A percentile compares a stretch with the other conserved stretches of the same genome.
These are phyloP conservation scores for Nemania sp. DNA, from an alignment of 2,329 filamentous ascomycete species.

Conservation along the genomic window DNA sequence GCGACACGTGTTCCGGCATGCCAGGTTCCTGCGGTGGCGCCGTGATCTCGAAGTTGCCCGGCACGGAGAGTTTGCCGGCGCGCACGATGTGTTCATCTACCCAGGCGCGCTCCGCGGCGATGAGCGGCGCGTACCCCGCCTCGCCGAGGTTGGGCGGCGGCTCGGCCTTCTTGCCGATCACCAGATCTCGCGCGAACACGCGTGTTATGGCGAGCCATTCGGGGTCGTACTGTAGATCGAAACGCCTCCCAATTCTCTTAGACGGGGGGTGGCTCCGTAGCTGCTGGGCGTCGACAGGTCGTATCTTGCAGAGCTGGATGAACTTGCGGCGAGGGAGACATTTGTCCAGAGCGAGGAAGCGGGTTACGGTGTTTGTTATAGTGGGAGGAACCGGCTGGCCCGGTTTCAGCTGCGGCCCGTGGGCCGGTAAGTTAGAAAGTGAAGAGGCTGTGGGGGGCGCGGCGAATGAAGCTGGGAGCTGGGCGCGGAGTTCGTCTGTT, in stretches of 20 bases:
- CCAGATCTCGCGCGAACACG: constrained; percentile 69
- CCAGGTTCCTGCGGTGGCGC: constrained; percentile 69
- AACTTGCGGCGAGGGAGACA: constrained; percentile 80
- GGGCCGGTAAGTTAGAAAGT: no score
- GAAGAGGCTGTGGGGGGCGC: constrained; percentile 42
- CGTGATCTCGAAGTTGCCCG: constrained; percentile 75
- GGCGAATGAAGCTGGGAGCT: constrained; percentile 76
- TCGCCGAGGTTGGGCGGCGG: constrained; percentile 68
- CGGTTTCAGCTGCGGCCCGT: constrained; percentile 45
- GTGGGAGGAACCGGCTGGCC: constrained; percentile 67
- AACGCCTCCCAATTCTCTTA: constrained; percentile 47
- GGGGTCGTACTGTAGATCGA: constrained; percentile 76
- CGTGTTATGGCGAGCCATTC: constrained; percentile 96
- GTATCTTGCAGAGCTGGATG: constrained; percentile 57
- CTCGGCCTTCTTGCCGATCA: constrained; percentile 62
- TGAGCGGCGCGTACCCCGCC: constrained; percentile 65
- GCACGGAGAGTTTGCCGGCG: constrained; percentile 65
- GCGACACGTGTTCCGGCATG: constrained; percentile 58
- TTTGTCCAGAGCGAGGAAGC: constrained; percentile 91
- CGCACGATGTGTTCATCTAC: constrained; percentile 74
- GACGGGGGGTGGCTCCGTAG: background rate
- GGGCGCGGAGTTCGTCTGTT: constrained; percentile 67
- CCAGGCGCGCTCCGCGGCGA: constrained; percentile 76
- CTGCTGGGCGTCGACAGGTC: background rate
- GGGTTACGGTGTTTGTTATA: constrained; percentile 78